phyloP scores from a whole-genome alignment of 1,284 basidiomycete genomes.

The Bothia castanella region DNA sequence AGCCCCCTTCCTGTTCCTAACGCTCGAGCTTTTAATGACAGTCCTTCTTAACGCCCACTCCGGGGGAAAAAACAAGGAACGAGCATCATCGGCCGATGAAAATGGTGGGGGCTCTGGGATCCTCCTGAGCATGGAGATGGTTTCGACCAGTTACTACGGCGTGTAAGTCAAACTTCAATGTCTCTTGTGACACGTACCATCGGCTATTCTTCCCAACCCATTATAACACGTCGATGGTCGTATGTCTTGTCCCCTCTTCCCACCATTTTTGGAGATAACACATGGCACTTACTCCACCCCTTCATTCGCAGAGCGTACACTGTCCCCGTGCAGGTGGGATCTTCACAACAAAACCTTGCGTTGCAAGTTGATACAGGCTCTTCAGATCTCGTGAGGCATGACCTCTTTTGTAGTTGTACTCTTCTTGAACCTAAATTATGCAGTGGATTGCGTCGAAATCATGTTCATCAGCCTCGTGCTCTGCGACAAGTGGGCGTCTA shows the following conservation, averaged over 20 bases:
- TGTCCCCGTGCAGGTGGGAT: conserved; percentile 51
- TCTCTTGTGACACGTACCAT: background rate
- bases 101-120: conserved; percentile 44
- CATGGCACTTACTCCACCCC: background rate
- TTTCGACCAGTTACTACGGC: conserved; percentile 47
- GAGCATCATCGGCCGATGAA: conserved; percentile 31
- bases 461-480: conserved; percentile 49
- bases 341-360: conserved; percentile 44
- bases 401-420: conserved; percentile 2
- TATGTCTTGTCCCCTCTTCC: background rate
- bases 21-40: conserved; percentile 11
- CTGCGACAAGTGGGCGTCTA: conserved; percentile 38
- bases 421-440: background rate
- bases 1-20: background rate
- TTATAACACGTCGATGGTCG: background rate
- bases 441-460: conserved; percentile 64
- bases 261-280: background rate
- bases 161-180: conserved; percentile 41
- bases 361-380: conserved; percentile 75
- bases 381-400: conserved; percentile 59
- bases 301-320: conserved; percentile 52
- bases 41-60: conserved; percentile 4
- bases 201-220: background rate
- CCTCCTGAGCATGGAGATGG: conserved; percentile 50
- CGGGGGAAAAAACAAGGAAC: conserved; percentile 17